Evolutionary conservation across 108 stramenopile genomes (phyloP), one percentile per base, ranked within the genome.

Genomic region (Seminavis robusta): DNA sequence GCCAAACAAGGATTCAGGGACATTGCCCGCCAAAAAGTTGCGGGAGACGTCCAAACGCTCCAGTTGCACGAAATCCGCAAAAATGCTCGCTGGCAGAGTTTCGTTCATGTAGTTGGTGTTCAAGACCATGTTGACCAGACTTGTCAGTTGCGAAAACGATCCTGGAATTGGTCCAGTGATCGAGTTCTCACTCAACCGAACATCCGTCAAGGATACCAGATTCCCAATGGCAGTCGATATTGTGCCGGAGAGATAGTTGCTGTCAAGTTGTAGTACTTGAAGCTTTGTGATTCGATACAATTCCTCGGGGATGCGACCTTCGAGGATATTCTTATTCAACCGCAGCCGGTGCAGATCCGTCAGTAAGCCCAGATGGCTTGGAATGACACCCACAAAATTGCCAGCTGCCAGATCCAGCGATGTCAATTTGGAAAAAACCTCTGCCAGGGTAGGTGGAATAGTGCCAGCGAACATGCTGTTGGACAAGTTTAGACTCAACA

Each of bases 161-260:
- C n/a, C n/a, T n/a, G 76, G 76, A 23, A 77, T 30, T 19, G 28
- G 46, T 43, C 76, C 76, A 15, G 21, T 46, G 40, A 77, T 45
- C 7, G 41, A 8, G 51, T 77, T 77, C 10, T 59, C 33, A 10
- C 42, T 39, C 10, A 63, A 23, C 54, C 68, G 55, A 33, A 79
- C 34, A 59, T 72, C 69, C 25, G 25, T 20, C 8, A 79, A 58
- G 8, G 10, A 37, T 30, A 21, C 16, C 24, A 76, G 31, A 24
- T 63, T 31, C n/a, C 57, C 50, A 27, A 72, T 39, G 20, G 21
- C 47, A 43, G 33, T 54, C 7, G 72, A 69, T 29, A 79, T 42
- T 21, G 59, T 60, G 13, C 72, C 77, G 40, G 63, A 58, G 17
- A 79, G 33, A 16, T 33, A 30, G 33, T 67, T 67, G 0, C 66